Conservation (phyloP, 108 stramenopile genomes). For the Nitzschia palea region DNA sequence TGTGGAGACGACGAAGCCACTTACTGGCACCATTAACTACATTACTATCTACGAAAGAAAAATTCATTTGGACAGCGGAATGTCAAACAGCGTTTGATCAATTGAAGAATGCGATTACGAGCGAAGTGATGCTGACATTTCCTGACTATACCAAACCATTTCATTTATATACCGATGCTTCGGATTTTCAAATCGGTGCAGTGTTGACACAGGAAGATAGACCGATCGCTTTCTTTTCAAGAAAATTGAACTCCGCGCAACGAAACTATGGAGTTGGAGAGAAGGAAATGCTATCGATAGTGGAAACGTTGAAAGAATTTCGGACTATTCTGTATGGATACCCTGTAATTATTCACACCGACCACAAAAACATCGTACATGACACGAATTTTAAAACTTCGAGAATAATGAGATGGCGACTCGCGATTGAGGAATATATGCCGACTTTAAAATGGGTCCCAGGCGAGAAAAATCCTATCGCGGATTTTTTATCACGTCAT, state of each 20-base stretch:
- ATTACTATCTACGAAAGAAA: background rate
- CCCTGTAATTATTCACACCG: constrained; percentile 1
- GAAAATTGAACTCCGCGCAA: constrained; percentile 34
- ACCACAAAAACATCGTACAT: constrained; percentile 20
- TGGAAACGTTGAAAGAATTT: constrained; percentile 51
- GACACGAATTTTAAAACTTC: background rate
- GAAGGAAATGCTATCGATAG: constrained; percentile 41
- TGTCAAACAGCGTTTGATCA: constrained; percentile 16
- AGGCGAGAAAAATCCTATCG: constrained; percentile 24
- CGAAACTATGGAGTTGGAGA: constrained; percentile 33
- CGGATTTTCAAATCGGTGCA: constrained; percentile 43
- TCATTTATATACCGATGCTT: constrained; percentile 44
- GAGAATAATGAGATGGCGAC: constrained; percentile 22
- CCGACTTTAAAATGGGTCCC: constrained; percentile 15
- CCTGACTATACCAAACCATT: constrained; percentile 38
- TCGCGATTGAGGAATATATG: constrained; percentile 34
- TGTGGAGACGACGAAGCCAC: constrained; percentile 33
- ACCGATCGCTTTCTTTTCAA: constrained; percentile 39
- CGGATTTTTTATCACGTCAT: constrained; percentile 20
- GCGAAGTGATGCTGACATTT: constrained; percentile 17
- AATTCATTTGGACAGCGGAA: constrained; percentile 1
- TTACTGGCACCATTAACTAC: constrained; percentile 32
- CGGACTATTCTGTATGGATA: constrained; percentile 41
- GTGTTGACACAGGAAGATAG: constrained; percentile 38
- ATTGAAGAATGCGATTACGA: constrained; percentile 1